Percentiles rank a stretch among this genome's conserved stretches.
phyloP scores from a whole-genome alignment of 495 filamentous ascomycete species.

The Filosporella fistucella region DNA sequence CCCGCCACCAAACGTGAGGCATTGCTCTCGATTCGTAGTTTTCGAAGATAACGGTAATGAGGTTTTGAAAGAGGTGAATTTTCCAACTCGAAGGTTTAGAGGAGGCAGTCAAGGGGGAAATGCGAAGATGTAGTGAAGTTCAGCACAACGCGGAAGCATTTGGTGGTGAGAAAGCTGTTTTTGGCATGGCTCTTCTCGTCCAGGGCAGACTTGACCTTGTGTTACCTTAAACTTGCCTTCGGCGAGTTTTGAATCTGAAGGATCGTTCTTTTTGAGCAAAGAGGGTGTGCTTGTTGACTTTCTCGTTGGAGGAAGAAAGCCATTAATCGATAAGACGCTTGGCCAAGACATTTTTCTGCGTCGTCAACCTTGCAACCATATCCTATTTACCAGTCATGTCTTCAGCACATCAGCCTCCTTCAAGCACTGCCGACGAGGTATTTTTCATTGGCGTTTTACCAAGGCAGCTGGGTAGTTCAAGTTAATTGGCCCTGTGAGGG shows the following conservation, averaged over 20 bases:
- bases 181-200: constrained; percentile 1
- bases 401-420: not conserved
- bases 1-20: constrained; percentile 1
- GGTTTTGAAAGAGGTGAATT: not conserved
- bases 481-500: not conserved
- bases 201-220: not conserved
- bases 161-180: not conserved
- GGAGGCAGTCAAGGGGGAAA: not conserved
- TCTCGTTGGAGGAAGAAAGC: constrained; percentile 4
- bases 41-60: constrained; percentile 1
- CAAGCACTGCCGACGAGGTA: constrained; percentile 1
- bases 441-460: not conserved
- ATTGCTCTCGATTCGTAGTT: not conserved
- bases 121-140: constrained; percentile 1
- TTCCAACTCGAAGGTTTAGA: not conserved
- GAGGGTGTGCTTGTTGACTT: constrained; percentile 1
- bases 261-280: constrained; percentile 1
- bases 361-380: not conserved
- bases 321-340: not conserved
- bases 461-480: constrained; percentile 1
- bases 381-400: not conserved
- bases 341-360: constrained; percentile 1
- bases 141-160: not conserved
- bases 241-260: not conserved
- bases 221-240: not conserved